phyloP scores from a whole-genome alignment of 1,284 basidiomycete species.

The Puccinia polysora region DNA sequence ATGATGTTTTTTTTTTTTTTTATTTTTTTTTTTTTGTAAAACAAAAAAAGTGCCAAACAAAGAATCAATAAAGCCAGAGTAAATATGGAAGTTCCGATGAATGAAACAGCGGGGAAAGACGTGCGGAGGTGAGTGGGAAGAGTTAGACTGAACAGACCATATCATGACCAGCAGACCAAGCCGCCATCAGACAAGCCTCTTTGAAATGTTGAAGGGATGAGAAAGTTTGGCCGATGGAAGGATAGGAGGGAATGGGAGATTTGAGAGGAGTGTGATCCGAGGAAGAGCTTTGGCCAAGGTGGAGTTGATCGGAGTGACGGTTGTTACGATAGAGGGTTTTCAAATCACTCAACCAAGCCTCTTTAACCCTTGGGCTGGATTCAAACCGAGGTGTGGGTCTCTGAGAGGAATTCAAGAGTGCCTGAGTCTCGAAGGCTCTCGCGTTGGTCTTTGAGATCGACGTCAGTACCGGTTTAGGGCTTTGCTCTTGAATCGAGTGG shows the following conservation, averaged over 20 bases:
- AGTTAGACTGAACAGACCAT: slow-evolving; percentile 13
- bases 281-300: neutral
- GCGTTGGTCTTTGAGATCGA: too few species aligned
- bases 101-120: neutral
- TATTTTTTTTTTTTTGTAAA: too few species aligned
- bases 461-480: too few species aligned
- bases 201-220: slow-evolving; percentile 4
- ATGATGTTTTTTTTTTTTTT: too few species aligned
- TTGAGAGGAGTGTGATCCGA: too few species aligned
- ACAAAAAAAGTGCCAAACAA: neutral
- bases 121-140: neutral
- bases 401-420: too few species aligned
- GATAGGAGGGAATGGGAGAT: slow-evolving; percentile 14
- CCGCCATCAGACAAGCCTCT: slow-evolving; percentile 30
- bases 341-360: too few species aligned
- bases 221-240: slow-evolving; percentile 15
- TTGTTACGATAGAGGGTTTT: neutral
- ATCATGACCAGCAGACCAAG: slow-evolving; percentile 34
- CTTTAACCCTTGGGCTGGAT: too few species aligned
- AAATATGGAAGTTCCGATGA: neutral
- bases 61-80: too few species aligned
- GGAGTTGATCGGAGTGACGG: neutral
- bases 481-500: too few species aligned
- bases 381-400: too few species aligned
- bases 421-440: too few species aligned